These are phyloP conservation scores for Phanerodontia chrysosporium DNA, from an alignment of 768 basidiomycete genomes.

Conservation along the genomic window DNA sequence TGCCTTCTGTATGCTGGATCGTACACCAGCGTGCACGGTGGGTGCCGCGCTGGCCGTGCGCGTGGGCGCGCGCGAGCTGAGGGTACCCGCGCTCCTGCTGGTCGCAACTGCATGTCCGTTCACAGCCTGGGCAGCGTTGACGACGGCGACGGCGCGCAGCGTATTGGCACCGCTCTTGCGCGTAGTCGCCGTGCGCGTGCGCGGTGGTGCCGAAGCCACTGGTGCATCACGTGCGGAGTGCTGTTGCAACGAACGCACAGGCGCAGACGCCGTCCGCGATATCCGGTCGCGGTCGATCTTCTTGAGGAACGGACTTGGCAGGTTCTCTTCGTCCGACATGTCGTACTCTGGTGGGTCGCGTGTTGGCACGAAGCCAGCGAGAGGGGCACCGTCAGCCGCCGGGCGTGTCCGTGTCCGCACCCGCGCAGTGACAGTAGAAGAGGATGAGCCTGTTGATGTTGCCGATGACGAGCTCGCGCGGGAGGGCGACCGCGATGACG, in stretches of 20 bases:
- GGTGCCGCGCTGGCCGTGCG: constrained; percentile 10
- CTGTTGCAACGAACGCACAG: constrained; percentile 3
- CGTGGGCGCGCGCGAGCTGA: constrained; percentile 3
- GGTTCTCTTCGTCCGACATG: constrained; percentile 73
- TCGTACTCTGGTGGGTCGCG: constrained; percentile 46
- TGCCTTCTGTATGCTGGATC: constrained; percentile 42
- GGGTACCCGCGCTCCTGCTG: constrained; percentile 6
- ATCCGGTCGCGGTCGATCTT: constrained; percentile 39
- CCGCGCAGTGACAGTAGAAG: constrained; percentile 3
- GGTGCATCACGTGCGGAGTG: constrained; percentile 11
- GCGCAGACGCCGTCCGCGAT: constrained; percentile 13
- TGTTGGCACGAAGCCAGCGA: constrained; percentile 3
- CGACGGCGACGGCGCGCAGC: constrained; percentile 54
- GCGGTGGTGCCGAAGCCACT: not conserved
- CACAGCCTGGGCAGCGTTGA: constrained; percentile 37
- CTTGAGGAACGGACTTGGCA: constrained; percentile 81
- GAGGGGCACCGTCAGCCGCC: no score
- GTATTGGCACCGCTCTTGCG: constrained; percentile 37
- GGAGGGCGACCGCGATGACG: constrained; percentile 6
- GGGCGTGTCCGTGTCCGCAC: constrained; percentile 6
- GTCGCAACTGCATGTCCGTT: not conserved
- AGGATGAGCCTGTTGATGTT: constrained; percentile 10
- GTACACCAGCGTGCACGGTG: constrained; percentile 20
- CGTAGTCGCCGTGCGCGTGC: constrained; percentile 13
- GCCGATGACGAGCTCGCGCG: constrained; percentile 3